Conservation (phyloP, 2,329 filamentous ascomycete species). For the Fusarium veterinarium region DNA sequence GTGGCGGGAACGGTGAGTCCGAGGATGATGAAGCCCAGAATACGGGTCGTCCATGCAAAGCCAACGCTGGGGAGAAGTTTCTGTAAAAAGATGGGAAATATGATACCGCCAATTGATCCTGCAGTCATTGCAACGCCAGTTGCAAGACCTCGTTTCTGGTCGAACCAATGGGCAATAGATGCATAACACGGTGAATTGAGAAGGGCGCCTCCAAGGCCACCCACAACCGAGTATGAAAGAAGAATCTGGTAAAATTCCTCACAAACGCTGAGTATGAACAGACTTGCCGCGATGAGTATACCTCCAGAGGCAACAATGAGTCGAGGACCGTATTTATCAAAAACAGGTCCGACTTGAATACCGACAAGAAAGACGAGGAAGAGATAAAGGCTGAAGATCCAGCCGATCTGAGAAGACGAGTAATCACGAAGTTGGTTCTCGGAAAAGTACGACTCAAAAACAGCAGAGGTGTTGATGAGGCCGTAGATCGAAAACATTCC, state of each 20-base stretch:
- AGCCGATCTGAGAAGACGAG: conserved; percentile 76
- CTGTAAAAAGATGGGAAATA: conserved; percentile 65
- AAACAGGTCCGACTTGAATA: conserved; percentile 83
- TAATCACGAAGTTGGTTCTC: conserved; percentile 77
- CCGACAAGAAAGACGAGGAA: conserved; percentile 86
- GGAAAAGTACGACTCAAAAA: conserved; percentile 80
- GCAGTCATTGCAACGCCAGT: conserved; percentile 85
- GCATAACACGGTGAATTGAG: conserved; percentile 83
- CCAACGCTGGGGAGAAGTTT: conserved; percentile 59
- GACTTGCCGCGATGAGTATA: conserved; percentile 68
- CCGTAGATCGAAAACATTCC: conserved; percentile 74
- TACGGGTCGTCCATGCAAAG: conserved; percentile 62
- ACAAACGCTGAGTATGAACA: conserved; percentile 77
- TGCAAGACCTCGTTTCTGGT: conserved; percentile 76
- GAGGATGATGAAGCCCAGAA: conserved; percentile 62
- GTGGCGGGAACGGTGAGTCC: conserved; percentile 60
- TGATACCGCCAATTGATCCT: conserved; percentile 75
- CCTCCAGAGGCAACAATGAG: conserved; percentile 74
- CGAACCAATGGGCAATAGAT: conserved; percentile 83
- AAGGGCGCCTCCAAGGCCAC: conserved; percentile 77
- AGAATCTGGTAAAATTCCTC: conserved; percentile 82
- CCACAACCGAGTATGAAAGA: conserved; percentile 78
- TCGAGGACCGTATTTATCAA: conserved; percentile 79
- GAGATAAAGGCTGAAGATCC: conserved; percentile 86
- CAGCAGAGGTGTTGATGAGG: conserved; percentile 67